Conservation (phyloP, 495 filamentous ascomycete species). For the Penicillium coprophilum region DNA sequence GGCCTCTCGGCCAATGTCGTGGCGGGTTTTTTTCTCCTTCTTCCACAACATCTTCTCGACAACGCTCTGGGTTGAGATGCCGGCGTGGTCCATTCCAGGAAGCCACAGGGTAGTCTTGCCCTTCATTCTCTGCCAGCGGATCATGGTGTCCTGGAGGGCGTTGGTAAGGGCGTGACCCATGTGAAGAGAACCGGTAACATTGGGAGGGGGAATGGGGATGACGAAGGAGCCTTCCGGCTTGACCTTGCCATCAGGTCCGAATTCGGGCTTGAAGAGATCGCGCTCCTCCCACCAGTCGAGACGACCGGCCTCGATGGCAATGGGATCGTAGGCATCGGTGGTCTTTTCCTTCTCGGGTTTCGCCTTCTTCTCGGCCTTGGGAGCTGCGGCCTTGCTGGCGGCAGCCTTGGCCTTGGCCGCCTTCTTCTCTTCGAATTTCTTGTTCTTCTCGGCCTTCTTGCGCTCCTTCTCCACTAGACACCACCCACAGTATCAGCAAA, state of each 20-base stretch:
- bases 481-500: slow-evolving; percentile 22
- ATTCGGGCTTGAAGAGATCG: slow-evolving; percentile 73
- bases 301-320: slow-evolving; percentile 55
- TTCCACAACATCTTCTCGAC: slow-evolving; percentile 77
- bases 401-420: slow-evolving; percentile 51
- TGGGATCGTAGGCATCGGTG: slow-evolving; percentile 56
- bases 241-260: slow-evolving; percentile 60
- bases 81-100: slow-evolving; percentile 75
- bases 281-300: slow-evolving; percentile 62
- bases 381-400: slow-evolving; percentile 40
- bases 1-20: slow-evolving; percentile 61
- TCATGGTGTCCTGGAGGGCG: slow-evolving; percentile 72
- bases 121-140: slow-evolving; percentile 67
- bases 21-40: slow-evolving; percentile 61
- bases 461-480: slow-evolving; percentile 54
- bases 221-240: slow-evolving; percentile 70
- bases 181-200: slow-evolving; percentile 70
- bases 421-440: slow-evolving; percentile 61
- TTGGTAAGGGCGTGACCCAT: slow-evolving; percentile 69
- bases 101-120: slow-evolving; percentile 69
- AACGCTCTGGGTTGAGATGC: slow-evolving; percentile 74
- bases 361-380: slow-evolving; percentile 55
- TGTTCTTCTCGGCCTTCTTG: slow-evolving; percentile 58
- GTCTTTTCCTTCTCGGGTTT: slow-evolving; percentile 56
- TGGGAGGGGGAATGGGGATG: slow-evolving; percentile 74